phyloP scores from a whole-genome alignment of 164 flowering plant genomes.

The Chimonanthus salicifolius region DNA sequence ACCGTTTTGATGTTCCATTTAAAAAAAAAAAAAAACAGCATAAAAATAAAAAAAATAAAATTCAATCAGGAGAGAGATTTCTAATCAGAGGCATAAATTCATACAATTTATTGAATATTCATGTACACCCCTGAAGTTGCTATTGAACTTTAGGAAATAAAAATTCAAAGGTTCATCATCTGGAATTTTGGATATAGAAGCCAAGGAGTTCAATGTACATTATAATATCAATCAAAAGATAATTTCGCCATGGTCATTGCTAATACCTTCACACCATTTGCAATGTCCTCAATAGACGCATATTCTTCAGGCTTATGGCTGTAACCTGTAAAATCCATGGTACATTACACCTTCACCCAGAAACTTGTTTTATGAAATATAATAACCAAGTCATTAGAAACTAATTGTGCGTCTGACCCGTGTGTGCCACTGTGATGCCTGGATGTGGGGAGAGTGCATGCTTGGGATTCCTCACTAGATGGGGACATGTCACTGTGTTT shows the following conservation, averaged over 20 bases:
- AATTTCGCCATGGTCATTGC: conserved; percentile 77
- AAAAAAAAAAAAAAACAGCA: too few species aligned
- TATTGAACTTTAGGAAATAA: neutral
- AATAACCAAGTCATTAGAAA: neutral
- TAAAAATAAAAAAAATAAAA: too few species aligned
- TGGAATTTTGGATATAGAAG: neutral
- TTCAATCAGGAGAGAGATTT: neutral
- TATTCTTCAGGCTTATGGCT: conserved; percentile 95
- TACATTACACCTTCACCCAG: neutral
- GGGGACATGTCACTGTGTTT: neutral
- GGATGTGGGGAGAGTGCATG: too few species aligned
- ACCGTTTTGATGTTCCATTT: too few species aligned
- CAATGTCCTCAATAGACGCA: conserved; percentile 53
- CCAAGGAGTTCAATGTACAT: neutral
- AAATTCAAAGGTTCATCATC: neutral
- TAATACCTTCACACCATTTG: conserved; percentile 80
- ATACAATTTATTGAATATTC: neutral
- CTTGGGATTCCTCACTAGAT: neutral
- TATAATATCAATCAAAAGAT: conserved; percentile 32
- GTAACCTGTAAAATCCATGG: conserved; percentile 55
- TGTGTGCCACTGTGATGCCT: too few species aligned
- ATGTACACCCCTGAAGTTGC: neutral
- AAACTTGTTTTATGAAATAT: neutral
- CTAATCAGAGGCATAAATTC: neutral
- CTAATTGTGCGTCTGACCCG: neutral